phyloP scores from a whole-genome alignment of 345 rosid species.

The Acer saccharum region DNA sequence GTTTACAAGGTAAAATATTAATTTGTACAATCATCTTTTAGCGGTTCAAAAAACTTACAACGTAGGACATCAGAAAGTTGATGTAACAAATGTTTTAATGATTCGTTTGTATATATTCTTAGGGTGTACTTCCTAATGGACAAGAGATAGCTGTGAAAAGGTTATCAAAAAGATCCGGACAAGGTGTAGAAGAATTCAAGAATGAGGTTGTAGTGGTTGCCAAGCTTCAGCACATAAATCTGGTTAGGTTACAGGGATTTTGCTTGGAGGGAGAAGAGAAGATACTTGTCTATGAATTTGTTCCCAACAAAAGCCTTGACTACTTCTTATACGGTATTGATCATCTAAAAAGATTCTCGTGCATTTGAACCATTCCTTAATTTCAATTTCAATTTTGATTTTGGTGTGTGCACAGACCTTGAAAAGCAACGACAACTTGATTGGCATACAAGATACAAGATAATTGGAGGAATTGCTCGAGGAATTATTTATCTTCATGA shows the following conservation, averaged over 20 bases:
- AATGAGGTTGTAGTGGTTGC: constrained; percentile 47
- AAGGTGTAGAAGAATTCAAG: constrained; percentile 51
- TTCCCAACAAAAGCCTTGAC: constrained; percentile 54
- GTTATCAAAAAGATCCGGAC: constrained; percentile 36
- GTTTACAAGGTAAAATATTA: constrained; percentile 54
- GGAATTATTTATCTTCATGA: constrained; percentile 12
- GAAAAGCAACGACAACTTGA: not conserved
- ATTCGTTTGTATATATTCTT: not conserved
- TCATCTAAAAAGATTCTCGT: not conserved
- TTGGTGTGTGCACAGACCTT: not conserved
- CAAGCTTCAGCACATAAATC: constrained; percentile 56
- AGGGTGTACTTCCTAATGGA: constrained; percentile 48
- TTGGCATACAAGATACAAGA: constrained; percentile 32
- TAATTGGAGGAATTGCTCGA: constrained; percentile 24
- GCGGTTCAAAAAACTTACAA: not conserved
- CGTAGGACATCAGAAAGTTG: not conserved
- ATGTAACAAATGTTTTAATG: too few species aligned
- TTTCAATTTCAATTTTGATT: not conserved
- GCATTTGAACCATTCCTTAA: not conserved
- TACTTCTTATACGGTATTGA: constrained; percentile 33
- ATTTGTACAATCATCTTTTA: too few species aligned
- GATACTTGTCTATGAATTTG: constrained; percentile 53
- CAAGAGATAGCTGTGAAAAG: constrained; percentile 52
- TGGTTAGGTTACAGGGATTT: constrained; percentile 46
- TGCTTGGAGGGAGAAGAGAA: constrained; percentile 50